phyloP scores from a whole-genome alignment of 306 rosid genomes.

The Prunus davidiana region DNA sequence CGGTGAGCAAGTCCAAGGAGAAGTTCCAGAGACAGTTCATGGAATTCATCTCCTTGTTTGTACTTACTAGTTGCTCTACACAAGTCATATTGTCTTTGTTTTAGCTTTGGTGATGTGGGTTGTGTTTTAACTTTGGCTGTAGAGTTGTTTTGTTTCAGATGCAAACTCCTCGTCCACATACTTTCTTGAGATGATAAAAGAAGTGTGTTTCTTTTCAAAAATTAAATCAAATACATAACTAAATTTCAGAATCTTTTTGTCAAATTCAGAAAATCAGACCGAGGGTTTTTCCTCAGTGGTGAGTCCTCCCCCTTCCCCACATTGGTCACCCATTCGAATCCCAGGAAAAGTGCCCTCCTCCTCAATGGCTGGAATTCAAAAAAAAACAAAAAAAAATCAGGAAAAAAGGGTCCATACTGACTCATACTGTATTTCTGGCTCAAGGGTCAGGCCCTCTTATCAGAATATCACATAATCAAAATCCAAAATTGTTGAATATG shows the following conservation, averaged over 20 bases:
- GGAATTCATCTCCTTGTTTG: neutral
- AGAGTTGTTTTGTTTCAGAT: neutral
- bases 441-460: neutral
- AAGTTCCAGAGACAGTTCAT: neutral
- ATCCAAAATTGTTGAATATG: too few relatives aligned
- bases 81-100: neutral
- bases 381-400: too few relatives aligned
- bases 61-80: neutral
- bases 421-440: neutral
- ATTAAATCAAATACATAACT: neutral
- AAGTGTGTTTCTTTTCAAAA: neutral
- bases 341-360: too few relatives aligned
- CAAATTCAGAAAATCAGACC: neutral
- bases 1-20: neutral
- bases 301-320: too few relatives aligned
- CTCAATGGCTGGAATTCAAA: too few relatives aligned
- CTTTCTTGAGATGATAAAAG: neutral
- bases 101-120: neutral
- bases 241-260: neutral
- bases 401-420: neutral
- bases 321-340: too few relatives aligned
- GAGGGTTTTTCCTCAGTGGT: too few relatives aligned
- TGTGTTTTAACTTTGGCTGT: neutral
- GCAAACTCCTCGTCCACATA: neutral
- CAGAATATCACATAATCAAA: too few relatives aligned